Evolutionary conservation across 2,329 filamentous ascomycete genomes (phyloP).

Genomic region (Diaporthe amygdali): DNA sequence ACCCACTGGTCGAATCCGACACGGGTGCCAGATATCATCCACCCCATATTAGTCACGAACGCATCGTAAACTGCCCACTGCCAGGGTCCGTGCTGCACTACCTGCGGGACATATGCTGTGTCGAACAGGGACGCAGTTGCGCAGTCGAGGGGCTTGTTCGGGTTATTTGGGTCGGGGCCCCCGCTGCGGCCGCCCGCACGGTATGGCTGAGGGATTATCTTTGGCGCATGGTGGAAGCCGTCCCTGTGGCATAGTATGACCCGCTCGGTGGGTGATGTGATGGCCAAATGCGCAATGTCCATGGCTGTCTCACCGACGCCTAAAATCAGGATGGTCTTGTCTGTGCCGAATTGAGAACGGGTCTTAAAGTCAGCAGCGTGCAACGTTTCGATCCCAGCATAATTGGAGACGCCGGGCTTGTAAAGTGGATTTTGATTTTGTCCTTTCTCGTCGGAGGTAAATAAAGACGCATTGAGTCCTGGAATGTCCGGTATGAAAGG

Average conservation of each 20-base stretch:
- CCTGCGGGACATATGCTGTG: conserved; percentile 54
- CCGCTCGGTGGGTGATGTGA: conserved; percentile 40
- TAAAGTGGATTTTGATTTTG: no score
- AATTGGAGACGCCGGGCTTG: not conserved
- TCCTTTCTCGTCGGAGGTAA: not conserved
- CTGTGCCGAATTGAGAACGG: conserved; percentile 37
- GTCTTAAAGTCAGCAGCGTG: conserved; percentile 44
- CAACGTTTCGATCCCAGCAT: conserved; percentile 31
- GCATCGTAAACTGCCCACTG: conserved; percentile 53
- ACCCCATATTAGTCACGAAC: conserved; percentile 49
- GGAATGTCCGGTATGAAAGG: conserved; percentile 38
- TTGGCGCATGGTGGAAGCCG: conserved; percentile 43
- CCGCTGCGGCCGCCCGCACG: conserved; percentile 28
- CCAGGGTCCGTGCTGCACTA: conserved; percentile 46
- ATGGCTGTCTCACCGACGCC: conserved; percentile 44
- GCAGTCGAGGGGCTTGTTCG: conserved; percentile 52
- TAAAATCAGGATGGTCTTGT: conserved; percentile 41
- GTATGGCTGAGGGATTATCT: conserved; percentile 32
- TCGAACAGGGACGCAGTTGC: conserved; percentile 55
- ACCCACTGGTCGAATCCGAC: conserved; percentile 54
- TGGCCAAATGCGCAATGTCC: conserved; percentile 41
- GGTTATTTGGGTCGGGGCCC: conserved; percentile 26
- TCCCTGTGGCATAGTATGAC: conserved; percentile 44
- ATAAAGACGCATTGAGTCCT: not conserved
- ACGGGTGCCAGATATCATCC: conserved; percentile 48